Conservation (phyloP, 805 yeast species). For the Schizosaccharomyces japonicus region DNA sequence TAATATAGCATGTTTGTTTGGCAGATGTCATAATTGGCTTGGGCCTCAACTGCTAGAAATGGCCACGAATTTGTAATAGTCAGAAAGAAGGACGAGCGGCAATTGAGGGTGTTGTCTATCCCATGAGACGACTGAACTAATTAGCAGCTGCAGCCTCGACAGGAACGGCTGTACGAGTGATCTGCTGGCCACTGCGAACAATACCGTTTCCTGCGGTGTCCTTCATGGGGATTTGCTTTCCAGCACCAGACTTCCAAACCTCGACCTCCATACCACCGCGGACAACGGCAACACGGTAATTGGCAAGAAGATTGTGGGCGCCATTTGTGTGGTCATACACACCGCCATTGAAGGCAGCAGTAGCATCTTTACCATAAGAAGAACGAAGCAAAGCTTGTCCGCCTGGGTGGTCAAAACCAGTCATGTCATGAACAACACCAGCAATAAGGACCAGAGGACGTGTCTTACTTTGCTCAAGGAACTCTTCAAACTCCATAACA, state of each 20-base stretch:
- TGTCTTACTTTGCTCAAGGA: slow-evolving; percentile 26
- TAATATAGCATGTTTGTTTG: no score
- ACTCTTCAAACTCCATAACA: slow-evolving; percentile 31
- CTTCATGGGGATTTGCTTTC: slow-evolving; percentile 28
- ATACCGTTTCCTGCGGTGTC: slow-evolving; percentile 33
- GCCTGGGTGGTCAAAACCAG: slow-evolving; percentile 90
- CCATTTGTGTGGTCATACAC: slow-evolving; percentile 86
- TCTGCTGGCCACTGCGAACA: slow-evolving; percentile 39
- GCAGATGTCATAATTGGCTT: no score
- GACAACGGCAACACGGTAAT: slow-evolving; percentile 77
- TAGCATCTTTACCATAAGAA: slow-evolving; percentile 80
- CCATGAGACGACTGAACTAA: background rate
- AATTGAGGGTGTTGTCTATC: background rate
- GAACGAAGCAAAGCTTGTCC: slow-evolving; percentile 57
- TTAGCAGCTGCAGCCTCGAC: slow-evolving; percentile 27
- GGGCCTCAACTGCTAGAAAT: background rate
- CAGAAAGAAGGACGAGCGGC: no score
- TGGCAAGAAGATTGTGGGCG: slow-evolving; percentile 69
- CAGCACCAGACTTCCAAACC: slow-evolving; percentile 39
- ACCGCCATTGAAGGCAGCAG: slow-evolving; percentile 84
- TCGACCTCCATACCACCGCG: slow-evolving; percentile 62
- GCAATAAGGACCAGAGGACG: slow-evolving; percentile 57
- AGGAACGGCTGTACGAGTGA: slow-evolving; percentile 22
- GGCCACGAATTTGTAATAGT: background rate
- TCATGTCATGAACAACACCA: slow-evolving; percentile 80